Evolutionary conservation across 805 yeast species (phyloP).

Genomic region (Cyberlindnera saturnus): DNA sequence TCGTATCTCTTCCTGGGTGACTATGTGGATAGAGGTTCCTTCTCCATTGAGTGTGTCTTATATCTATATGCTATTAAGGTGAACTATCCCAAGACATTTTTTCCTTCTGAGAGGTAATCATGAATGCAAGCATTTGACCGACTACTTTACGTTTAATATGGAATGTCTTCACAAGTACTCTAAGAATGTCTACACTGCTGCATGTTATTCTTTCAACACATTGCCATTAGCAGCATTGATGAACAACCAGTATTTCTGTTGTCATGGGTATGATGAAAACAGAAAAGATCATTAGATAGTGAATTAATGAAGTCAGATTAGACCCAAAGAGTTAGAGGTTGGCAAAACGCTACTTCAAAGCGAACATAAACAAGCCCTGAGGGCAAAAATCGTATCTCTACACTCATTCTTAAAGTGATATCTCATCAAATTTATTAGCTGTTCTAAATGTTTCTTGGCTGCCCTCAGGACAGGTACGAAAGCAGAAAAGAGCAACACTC

Average conservation of each 20-base stretch:
- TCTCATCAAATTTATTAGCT: too few species aligned
- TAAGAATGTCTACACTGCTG: conserved; percentile 56
- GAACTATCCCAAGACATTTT: conserved; percentile 63
- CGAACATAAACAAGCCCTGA: conserved; percentile 1
- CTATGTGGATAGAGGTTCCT: conserved; percentile 92
- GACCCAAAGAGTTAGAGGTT: conserved; percentile 20
- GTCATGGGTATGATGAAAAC: conserved; percentile 92
- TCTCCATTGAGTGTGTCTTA: conserved; percentile 75
- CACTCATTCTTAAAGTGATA: too few species aligned
- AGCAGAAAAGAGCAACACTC: not conserved
- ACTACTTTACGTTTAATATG: conserved; percentile 84
- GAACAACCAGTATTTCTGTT: conserved; percentile 92
- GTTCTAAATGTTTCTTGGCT: too few species aligned
- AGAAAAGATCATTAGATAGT: conserved; percentile 61
- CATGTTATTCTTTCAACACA: conserved; percentile 74
- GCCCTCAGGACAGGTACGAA: not conserved
- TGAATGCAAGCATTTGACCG: conserved; percentile 89
- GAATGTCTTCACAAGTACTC: conserved; percentile 88
- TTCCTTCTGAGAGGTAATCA: conserved; percentile 91
- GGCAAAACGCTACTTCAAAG: conserved; percentile 21
- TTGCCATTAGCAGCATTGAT: conserved; percentile 88
- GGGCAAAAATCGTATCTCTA: too few species aligned
- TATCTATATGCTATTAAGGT: conserved; percentile 76
- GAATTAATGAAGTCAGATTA: conserved; percentile 57
- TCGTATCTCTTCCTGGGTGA: conserved; percentile 86